Evolutionary conservation across 345 rosid genomes (phyloP), one percentile per base, ranked within the genome.

Genomic region (Rhodomyrtus tomentosa): DNA sequence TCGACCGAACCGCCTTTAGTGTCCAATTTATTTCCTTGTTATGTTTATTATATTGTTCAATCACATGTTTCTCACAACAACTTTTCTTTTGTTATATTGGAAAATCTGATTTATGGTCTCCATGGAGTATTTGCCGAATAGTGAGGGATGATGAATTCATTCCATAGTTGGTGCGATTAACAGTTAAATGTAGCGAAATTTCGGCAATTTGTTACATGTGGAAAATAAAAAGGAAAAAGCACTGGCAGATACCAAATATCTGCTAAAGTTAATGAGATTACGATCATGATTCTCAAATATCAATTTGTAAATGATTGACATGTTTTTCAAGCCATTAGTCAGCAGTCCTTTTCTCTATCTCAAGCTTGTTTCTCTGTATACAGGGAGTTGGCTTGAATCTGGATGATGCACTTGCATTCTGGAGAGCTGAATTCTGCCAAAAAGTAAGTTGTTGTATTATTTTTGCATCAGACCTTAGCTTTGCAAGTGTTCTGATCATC

Each of bases 331-430:
- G 80, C 42, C 53, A 81, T 38, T 83, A 45, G 36, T 48, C 32
- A 59, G 85, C 80, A 49, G 21, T 49, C 80, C 13, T 83, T 25
- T 83, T 82, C 32, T 38, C 79, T 68, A 45, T 68, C 79, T 68
- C 45, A 68, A 68, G 45, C 36, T 68, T 32, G 45, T 68, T 24
- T 62, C 45, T 36, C 84, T 87, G 38, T 79, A 6, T 85, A 38
- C 62, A 95, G 98, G 98, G 98, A 82, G 98, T 95, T 49, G 98
- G 98, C 52, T 85, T 95, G 92, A 95, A 95, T 90, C 86, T 97
- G 86, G 98, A 97, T 80, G 99, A 97, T 68, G 99, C 99, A 84
- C 87, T 95, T 79, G 94, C 99, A 45, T 95, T 97, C 85, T 95
- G 99, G 99, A 95, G 92, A 89, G 95, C 93, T 81, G 98, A 97